Evolutionary conservation across 2,329 filamentous ascomycete species (phyloP), one percentile per base, ranked within the genome.

Genomic region (Graphilbum ipis-grandicollis): DNA sequence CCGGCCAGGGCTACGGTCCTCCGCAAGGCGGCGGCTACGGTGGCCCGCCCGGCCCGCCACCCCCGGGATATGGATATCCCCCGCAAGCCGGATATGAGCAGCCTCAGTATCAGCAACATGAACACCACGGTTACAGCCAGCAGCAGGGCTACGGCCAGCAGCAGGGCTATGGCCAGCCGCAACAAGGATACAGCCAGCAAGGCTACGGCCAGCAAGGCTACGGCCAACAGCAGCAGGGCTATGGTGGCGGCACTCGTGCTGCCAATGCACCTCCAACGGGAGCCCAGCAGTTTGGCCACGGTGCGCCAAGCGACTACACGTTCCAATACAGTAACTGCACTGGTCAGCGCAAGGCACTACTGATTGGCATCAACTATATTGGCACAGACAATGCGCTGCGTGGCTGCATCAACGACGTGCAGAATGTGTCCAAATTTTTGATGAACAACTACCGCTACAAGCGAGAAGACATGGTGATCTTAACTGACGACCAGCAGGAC

Each of bases 291-390:
- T 79, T 79, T 46, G 75, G 77, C 35, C 66, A 75, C 44, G 78
- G 78, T 41, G 78, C 79, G 1, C 79, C 78, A 2, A 55, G 64
- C 17, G 67, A 65, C 43, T 83, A 83, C 53, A 74, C 67, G 7
- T 84, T 81, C 59, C 75, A 82, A 56, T 83, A 82, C 60, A 80
- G 75, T 39, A 73, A 75, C 51, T 85, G 79, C 53, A 76, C 72
- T 7, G 79, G 79, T 36, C 68, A 67, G 44, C 66, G 79, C 49
- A 83, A 82, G 60, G 79, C 79, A 8, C 59, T 85, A 39, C 59
- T 85, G 39, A 81, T 85, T 43, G 79, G 79, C 36, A 82, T 85
- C 63, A 85, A 85, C 63, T 85, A 85, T 60, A 78, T 83, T 47
- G 72, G 74, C 36, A 75, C 80, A 50, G 57, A 73, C 18, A 78